Base-by-base conservation (phyloP, 2,329 filamentous ascomycete species). In the Grosmannia serpens region DNA sequence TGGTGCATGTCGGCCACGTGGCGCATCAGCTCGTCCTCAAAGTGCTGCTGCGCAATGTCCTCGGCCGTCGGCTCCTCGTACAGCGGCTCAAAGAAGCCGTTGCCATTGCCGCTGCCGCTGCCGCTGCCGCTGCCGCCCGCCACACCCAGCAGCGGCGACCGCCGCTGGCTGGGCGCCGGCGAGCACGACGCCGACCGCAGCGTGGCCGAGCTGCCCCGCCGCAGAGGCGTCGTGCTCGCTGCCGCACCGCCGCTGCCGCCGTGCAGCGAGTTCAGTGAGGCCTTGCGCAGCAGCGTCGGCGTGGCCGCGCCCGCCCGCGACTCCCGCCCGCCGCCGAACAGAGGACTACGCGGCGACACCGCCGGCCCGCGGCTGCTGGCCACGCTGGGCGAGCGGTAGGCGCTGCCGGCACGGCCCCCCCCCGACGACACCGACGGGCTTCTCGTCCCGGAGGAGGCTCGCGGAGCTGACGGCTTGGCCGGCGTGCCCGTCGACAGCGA, bases 21-120 rank as follows among this genome's bases (percentile, higher is more conserved):
- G 8, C 78, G 71, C 20, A 81, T 76, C 35, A 95, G 71, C 68
- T 95, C 89, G 61, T 79, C 81, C 61, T 77, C 75, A 67, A 95
- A 88, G 69, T 87, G 83, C 10, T 82, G 78, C 53, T 77, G 80
- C 4, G 89, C 89, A 50, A 92, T 73, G 29, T 80, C 75, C 46
- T 71, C 71, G 15, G 80, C 72, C 1, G 78, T 83, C n/a, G 71
- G 70, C n/a, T 60, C 54, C 35, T 61, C 61, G 6, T 38, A 59
- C 17, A 60, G 60, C 15, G 55, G 22, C 26, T 63, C 59, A 15
- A 59, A 58, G 70, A 31, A 20, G 52, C 33, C n/a, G 26, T 46
- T 46, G 33, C 52, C 33, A 33, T 31, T 24, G 22, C 53, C 8
- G 41, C 17, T 26, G 71, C 59, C 69, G 72, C 59, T 72, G 71